A percentile compares a stretch with the other conserved stretches of the same genome.
These are phyloP conservation scores for Thielaviopsis musarum DNA, from an alignment of 2,329 filamentous ascomycete species.

Conservation along the genomic window DNA sequence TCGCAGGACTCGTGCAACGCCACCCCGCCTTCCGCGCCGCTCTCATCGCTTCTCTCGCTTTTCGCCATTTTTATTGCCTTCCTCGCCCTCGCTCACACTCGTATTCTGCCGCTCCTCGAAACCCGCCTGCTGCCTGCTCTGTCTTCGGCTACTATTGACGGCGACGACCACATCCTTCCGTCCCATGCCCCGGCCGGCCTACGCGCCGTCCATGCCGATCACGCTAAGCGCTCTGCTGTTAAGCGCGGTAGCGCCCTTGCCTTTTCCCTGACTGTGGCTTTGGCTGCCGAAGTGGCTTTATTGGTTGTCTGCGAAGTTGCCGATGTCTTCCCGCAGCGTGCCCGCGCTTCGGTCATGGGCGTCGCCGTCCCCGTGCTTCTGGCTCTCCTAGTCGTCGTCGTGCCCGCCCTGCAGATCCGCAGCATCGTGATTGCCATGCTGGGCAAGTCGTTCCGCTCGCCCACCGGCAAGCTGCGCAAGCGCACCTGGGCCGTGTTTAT, in stretches of 20 bases:
- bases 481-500: conserved; percentile 43
- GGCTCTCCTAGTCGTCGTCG: conserved; percentile 54
- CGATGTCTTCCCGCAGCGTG: conserved; percentile 51
- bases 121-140: conserved; percentile 24
- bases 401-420: conserved; percentile 65
- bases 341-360: conserved; percentile 49
- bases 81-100: conserved; percentile 38
- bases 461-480: conserved; percentile 5
- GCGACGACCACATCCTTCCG: conserved; percentile 44
- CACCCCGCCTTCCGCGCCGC: conserved; percentile 26
- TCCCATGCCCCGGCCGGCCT: conserved; percentile 43
- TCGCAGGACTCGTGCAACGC: conserved; percentile 37
- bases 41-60: conserved; percentile 52
- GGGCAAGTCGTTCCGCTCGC: conserved; percentile 39
- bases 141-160: conserved; percentile 34
- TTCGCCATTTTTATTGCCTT: conserved; percentile 45
- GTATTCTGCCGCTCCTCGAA: conserved; percentile 57
- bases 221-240: conserved; percentile 34
- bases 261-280: conserved; percentile 60
- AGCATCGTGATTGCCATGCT: conserved; percentile 34
- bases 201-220: conserved; percentile 41
- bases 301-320: conserved; percentile 74
- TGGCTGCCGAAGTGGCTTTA: conserved; percentile 63
- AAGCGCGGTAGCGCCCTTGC: conserved; percentile 41
- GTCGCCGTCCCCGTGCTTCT: conserved; percentile 55